Base-by-base conservation (phyloP, 2,329 filamentous ascomycete genomes). In the Aspergillus melleus region DNA sequence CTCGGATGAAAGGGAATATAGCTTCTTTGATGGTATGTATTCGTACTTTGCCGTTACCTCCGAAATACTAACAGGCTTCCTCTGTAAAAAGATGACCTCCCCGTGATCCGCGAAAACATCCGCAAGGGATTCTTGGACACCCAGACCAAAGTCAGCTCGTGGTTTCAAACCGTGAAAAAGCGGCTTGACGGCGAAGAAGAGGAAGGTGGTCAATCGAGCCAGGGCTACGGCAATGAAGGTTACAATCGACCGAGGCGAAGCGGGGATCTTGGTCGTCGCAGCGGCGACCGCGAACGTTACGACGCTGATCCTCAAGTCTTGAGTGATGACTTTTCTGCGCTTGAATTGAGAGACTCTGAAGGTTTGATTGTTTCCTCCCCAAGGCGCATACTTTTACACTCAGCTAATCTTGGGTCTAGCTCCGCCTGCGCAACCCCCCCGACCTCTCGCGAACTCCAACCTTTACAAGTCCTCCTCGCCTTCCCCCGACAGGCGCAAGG, bases 81-180 rank as follows among this genome's bases (percentile, higher is more conserved):
- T 8, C 20, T 46, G 49, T 50, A 49, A 49, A 46, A 20, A 24
- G 95, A 99, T 70, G 95, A 99, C 67, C 85, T 99, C 14, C 94
- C 95, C 1, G 88, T 94, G 53, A 97, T 99, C 72, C 89, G 88
- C 66, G 92, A 96, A 73, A 97, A 96, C 71, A 85, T 99, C 67
- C 90, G 89, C 73, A 96, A 98, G 79, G 95, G 95, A 4, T 99
- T 99, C 78, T 72, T 92, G 57, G 93, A 99, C 72, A 98, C 95
- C 2, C 95, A 98, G 79, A 88, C 86, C 57, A 96, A 91, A 72
- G 90, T 99, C 69, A 98, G 96, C 79, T 86, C 86, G 53, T 98
- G 94, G 93, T 92, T 99, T 69, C 90, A 86, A 54, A 92, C 88
- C 64, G 82, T 99, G 73, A 95, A 91, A 80, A 98, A 98, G 85